phyloP scores from a whole-genome alignment of 2,329 filamentous ascomycete species.

The Phialophora macrospora region DNA sequence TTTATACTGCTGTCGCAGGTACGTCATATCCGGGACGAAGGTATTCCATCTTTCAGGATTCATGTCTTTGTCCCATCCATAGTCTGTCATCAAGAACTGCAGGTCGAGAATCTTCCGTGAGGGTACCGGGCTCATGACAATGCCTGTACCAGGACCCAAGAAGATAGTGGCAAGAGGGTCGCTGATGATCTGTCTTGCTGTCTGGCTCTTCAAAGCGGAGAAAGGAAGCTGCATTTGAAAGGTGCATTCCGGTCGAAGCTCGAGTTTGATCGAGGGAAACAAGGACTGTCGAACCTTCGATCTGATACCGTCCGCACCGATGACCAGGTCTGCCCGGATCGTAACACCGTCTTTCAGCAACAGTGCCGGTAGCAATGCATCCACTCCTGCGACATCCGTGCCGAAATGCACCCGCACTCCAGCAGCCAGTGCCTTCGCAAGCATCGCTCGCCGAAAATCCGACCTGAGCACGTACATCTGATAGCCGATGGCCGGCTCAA shows the following conservation, averaged over 20 bases:
- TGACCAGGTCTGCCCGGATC: conserved; percentile 1
- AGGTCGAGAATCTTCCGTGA: conserved; percentile 13
- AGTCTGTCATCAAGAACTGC: conserved; percentile 4
- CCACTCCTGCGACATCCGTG: conserved; percentile 9
- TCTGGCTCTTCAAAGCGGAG: conserved; percentile 4
- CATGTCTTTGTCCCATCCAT: conserved; percentile 11
- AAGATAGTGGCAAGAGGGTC: background rate
- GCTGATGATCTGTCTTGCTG: background rate
- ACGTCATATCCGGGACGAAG: conserved; percentile 12
- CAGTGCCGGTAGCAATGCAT: conserved; percentile 7
- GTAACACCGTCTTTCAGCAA: conserved; percentile 4
- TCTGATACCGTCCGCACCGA: conserved; percentile 1
- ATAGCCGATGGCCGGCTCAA: conserved; percentile 1
- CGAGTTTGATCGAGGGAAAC: conserved; percentile 2
- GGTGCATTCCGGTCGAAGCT: conserved; percentile 1
- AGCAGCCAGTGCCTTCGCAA: conserved; percentile 4
- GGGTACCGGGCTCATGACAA: background rate
- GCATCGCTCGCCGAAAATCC: conserved; percentile 16
- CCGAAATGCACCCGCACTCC: conserved; percentile 11
- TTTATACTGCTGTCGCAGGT: conserved; percentile 3
- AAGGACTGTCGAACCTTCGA: conserved; percentile 6
- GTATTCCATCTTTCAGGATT: conserved; percentile 5
- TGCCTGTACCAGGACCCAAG: background rate
- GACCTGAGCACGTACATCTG: conserved; percentile 17
- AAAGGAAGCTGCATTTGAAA: conserved; percentile 3